Conservation (phyloP, 202 grass and related monocot species). For the Brachypodium distachyon region DNA sequence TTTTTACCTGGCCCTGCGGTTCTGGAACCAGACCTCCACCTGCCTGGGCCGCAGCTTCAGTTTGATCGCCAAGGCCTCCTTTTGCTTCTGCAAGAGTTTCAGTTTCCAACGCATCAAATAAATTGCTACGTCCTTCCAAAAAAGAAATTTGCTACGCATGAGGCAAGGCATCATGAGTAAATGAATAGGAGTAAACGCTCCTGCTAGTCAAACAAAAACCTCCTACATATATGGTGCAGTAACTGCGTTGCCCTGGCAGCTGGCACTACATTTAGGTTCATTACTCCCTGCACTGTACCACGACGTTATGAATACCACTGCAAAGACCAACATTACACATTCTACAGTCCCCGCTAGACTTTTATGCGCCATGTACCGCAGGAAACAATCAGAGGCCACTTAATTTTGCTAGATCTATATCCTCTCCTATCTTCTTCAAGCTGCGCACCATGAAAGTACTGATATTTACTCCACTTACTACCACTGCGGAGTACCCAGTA, state of each 20-base stretch:
- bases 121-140: not conserved
- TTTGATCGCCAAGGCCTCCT: conserved; percentile 71
- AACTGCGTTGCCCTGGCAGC: conserved; percentile 2
- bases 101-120: conserved; percentile 37
- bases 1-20: conserved; percentile 79
- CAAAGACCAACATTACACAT: not conserved
- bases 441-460: not conserved
- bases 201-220: not conserved
- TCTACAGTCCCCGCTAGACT: not conserved
- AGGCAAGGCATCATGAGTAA: conserved; percentile 1
- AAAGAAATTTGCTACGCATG: conserved; percentile 6
- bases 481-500: not conserved
- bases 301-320: not conserved
- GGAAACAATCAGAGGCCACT: not conserved
- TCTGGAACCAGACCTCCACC: conserved; percentile 96
- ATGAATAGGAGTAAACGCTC: not conserved
- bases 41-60: conserved; percentile 73
- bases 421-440: not conserved
- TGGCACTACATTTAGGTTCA: not conserved
- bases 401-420: not conserved
- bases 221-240: not conserved
- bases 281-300: not conserved
- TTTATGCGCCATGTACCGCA: not conserved
- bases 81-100: conserved; percentile 65
- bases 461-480: not conserved